Evolutionary conservation across 108 stramenopile species (phyloP).

Genomic region (Fragilariopsis cylindrus): DNA sequence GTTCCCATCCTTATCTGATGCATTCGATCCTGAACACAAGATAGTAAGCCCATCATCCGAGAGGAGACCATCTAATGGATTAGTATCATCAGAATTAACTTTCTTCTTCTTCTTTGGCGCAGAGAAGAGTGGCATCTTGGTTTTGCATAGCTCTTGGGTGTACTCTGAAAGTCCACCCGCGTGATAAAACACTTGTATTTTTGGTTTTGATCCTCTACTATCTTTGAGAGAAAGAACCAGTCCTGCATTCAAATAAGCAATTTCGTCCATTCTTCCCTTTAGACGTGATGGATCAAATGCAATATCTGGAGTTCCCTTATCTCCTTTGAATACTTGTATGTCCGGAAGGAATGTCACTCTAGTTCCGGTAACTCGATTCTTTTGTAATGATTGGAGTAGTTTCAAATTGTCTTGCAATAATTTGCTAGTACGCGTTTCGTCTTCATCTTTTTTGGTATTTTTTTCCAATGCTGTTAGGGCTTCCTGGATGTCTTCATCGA

Average conservation of each 20-base stretch:
- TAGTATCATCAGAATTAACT: neutral
- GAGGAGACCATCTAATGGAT: conserved; percentile 40
- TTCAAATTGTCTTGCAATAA: conserved; percentile 30
- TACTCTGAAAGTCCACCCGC: conserved; percentile 88
- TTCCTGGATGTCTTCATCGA: conserved; percentile 28
- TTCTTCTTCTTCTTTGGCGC: conserved; percentile 32
- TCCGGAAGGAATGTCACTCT: conserved; percentile 86
- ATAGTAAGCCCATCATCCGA: conserved; percentile 49
- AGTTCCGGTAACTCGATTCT: conserved; percentile 66
- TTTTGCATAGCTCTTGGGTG: conserved; percentile 76
- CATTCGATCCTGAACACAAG: conserved; percentile 32
- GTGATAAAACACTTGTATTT: conserved; percentile 78
- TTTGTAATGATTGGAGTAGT: conserved; percentile 41
- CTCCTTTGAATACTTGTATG: conserved; percentile 89
- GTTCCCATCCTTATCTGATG: conserved; percentile 35
- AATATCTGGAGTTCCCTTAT: conserved; percentile 70
- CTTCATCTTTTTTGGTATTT: conserved; percentile 9
- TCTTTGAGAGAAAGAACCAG: conserved; percentile 82
- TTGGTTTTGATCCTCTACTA: conserved; percentile 47
- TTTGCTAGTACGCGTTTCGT: conserved; percentile 28
- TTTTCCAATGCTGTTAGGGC: conserved; percentile 9
- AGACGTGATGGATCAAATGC: conserved; percentile 79
- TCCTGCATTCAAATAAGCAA: conserved; percentile 91
- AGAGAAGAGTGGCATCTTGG: conserved; percentile 76
- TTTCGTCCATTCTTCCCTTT: conserved; percentile 81